phyloP scores from a whole-genome alignment of 1,139 yeast genomes.

The Geotrichum carabidarum region DNA sequence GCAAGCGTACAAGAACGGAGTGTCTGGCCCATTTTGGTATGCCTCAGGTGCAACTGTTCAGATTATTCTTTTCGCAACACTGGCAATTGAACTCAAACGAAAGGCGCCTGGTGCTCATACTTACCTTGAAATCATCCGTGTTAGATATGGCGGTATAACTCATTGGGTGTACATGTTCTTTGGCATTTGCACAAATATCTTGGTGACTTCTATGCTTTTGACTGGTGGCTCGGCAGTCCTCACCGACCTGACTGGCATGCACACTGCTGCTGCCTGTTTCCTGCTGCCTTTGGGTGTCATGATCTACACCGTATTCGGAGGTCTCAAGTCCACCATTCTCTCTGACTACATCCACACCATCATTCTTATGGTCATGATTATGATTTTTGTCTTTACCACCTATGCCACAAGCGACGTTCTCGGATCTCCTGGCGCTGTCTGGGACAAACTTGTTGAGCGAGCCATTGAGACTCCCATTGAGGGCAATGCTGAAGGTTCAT shows the following conservation, averaged over 20 bases:
- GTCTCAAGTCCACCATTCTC: slow-evolving; percentile 82
- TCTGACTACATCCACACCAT: slow-evolving; percentile 79
- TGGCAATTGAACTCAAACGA: slow-evolving; percentile 69
- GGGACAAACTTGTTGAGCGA: slow-evolving; percentile 59
- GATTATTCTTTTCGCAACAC: slow-evolving; percentile 62
- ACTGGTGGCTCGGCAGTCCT: slow-evolving; percentile 85
- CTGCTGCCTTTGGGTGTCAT: slow-evolving; percentile 79
- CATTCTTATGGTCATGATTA: slow-evolving; percentile 42
- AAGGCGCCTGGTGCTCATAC: slow-evolving; percentile 76
- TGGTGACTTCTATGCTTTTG: slow-evolving; percentile 82
- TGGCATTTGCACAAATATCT: slow-evolving; percentile 79
- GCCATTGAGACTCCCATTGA: slow-evolving; percentile 56
- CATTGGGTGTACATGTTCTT: slow-evolving; percentile 68
- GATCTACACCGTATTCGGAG: slow-evolving; percentile 79
- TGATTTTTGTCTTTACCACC: slow-evolving; percentile 36
- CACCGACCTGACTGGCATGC: slow-evolving; percentile 73
- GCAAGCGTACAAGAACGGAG: slow-evolving; percentile 74
- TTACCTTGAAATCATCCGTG: slow-evolving; percentile 61
- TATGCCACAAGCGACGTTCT: slow-evolving; percentile 51
- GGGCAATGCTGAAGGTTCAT: slow-evolving; percentile 71
- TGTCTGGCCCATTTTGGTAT: slow-evolving; percentile 68
- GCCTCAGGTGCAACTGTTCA: slow-evolving; percentile 77
- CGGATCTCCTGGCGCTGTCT: slow-evolving; percentile 79
- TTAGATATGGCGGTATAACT: slow-evolving; percentile 63
- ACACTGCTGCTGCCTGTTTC: slow-evolving; percentile 73